Conservation (phyloP, 495 filamentous ascomycete species). For the Coniosporium apollinis region DNA sequence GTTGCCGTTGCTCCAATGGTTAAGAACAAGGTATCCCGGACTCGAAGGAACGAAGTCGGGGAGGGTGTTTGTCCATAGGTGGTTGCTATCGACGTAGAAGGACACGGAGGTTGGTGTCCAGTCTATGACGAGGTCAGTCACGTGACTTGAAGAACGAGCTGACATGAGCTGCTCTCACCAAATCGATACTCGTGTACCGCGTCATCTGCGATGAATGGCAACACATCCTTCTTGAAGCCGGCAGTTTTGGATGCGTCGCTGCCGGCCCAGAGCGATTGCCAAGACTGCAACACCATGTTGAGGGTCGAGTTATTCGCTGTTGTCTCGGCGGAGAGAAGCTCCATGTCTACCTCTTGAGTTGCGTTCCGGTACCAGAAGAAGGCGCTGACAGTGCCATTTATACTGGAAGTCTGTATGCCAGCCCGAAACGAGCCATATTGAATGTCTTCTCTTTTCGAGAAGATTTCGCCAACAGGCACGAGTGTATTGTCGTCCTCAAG, state of each 20-base stretch:
- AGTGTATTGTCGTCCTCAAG: constrained; percentile 23
- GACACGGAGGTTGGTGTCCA: constrained; percentile 39
- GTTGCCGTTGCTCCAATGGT: constrained; percentile 68
- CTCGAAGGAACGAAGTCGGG: constrained; percentile 32
- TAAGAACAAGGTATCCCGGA: constrained; percentile 47
- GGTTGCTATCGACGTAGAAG: constrained; percentile 46
- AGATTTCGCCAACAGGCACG: constrained; percentile 44
- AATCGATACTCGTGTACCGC: constrained; percentile 62
- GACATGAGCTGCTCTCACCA: too few species aligned
- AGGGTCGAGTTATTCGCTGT: constrained; percentile 17
- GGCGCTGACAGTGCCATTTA: constrained; percentile 52
- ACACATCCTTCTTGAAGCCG: constrained; percentile 33
- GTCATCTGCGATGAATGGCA: constrained; percentile 44
- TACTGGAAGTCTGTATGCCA: constrained; percentile 40
- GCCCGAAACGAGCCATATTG: constrained; percentile 49
- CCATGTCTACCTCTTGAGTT: constrained; percentile 65
- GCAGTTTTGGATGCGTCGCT: constrained; percentile 39
- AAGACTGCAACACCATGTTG: constrained; percentile 55
- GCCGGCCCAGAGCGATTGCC: constrained; percentile 31
- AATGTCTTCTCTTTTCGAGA: constrained; percentile 38
- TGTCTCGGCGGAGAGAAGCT: constrained; percentile 50
- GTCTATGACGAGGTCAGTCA: too few species aligned
- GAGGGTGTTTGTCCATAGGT: constrained; percentile 34
- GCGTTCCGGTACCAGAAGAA: constrained; percentile 74
- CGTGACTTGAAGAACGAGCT: too few species aligned